Evolutionary conservation across 768 basidiomycete genomes (phyloP), one percentile per base, ranked within the genome.

Genomic region (Royoungia palumana): DNA sequence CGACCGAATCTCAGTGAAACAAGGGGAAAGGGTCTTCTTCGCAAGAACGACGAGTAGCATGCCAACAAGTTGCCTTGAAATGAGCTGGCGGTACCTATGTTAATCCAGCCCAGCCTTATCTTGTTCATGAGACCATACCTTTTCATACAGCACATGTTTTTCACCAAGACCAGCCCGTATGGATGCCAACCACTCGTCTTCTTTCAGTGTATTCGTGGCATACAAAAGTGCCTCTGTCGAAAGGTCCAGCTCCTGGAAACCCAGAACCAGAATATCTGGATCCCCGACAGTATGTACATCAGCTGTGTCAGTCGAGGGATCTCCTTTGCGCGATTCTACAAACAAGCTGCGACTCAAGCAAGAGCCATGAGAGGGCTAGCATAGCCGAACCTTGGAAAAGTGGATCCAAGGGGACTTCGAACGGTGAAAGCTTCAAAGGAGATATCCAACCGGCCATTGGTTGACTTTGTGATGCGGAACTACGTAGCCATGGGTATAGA

Each of bases 141-240:
- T 89, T 62, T 81, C 79, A 54, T 89, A 91, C 46, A 69, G 56
- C 4, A 72, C 70, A 5, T 72, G 75, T 56, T 78, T 83, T 60
- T 86, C 81, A 9, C 86, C 87, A n/a, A 93, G 70, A 5, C 78
- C 79, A 27, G 83, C 85, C 54, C 87, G 77, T 8, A 83, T 68
- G 2, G 88, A 85, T 6, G 70, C 54, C 32, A 64, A 61, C 90
- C 90, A 93, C 0, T 82, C 79, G 35, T 89, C 88, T 58, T 88
- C 87, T 49, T 78, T 75, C 8, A 71, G 60, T 0, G 82, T 79
- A 27, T 77, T 79, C 0, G 81, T 76, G 3, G 83, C 75, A 50
- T 91, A 90, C 0, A 94, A 60, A 47, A 91, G 69, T 9, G 89
- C 87, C 64, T 89, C 87, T 0, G 89, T 74, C 0, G 88, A 89